phyloP scores from a whole-genome alignment of 352 stramenopile genomes.

The Pythium grandisporangium region DNA sequence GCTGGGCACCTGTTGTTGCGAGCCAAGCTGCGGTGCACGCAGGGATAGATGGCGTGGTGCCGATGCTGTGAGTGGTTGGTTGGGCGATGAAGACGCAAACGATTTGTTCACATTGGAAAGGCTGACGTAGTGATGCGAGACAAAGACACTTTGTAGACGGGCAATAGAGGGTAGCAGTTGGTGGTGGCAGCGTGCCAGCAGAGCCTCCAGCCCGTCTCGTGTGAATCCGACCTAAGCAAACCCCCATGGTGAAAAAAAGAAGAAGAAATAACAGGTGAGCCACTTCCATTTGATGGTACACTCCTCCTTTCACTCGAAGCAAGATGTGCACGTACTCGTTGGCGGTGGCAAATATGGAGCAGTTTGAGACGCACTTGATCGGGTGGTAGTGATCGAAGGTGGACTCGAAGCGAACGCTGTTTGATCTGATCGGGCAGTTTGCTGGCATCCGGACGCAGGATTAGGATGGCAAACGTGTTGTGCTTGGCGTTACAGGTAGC shows the following conservation, averaged over 20 bases:
- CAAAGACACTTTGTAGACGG: conserved; percentile 37
- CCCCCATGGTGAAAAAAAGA: too few species aligned
- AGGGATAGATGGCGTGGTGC: too few species aligned
- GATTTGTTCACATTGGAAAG: conserved; percentile 39
- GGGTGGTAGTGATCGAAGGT: conserved; percentile 24
- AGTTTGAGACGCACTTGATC: conserved; percentile 44
- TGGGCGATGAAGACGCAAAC: too few species aligned
- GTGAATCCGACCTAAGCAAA: conserved; percentile 46
- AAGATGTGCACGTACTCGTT: conserved; percentile 19
- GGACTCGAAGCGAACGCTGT: conserved; percentile 20
- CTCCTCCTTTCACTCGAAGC: too few species aligned
- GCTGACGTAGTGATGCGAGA: conserved; percentile 39
- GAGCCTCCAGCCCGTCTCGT: conserved; percentile 38
- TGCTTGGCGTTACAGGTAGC: conserved; percentile 34
- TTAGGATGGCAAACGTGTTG: conserved; percentile 44
- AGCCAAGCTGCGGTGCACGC: too few species aligned
- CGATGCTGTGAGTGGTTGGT: too few species aligned
- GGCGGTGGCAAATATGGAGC: conserved; percentile 31
- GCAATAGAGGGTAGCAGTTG: conserved; percentile 32
- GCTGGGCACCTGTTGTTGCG: too few species aligned
- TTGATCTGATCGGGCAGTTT: conserved; percentile 61
- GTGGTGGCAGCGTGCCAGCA: conserved; percentile 19
- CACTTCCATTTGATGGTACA: too few species aligned
- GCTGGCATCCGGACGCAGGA: conserved; percentile 34
- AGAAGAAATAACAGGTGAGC: too few species aligned